Percentiles rank a stretch among this genome's conserved stretches.
Conservation (phyloP, 2,329 filamentous ascomycete genomes). For the Hymenoscyphus fructigenus region DNA sequence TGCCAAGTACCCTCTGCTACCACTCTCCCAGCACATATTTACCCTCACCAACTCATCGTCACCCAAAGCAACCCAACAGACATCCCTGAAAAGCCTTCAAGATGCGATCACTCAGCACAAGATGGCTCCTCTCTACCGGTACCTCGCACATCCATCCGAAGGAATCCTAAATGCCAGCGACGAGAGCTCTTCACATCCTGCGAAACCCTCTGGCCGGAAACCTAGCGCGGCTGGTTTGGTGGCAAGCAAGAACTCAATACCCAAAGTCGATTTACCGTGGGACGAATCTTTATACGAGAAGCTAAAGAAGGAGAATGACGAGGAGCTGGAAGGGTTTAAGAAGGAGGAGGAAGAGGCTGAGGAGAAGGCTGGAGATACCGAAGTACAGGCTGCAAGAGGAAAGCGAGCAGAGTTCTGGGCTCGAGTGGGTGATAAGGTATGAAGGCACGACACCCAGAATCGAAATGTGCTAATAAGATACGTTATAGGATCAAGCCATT, state of each 20-base stretch:
- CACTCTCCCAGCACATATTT: constrained; percentile 83
- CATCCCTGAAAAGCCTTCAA: constrained; percentile 71
- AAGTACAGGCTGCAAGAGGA: constrained; percentile 86
- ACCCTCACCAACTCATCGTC: constrained; percentile 79
- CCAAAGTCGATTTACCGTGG: constrained; percentile 75
- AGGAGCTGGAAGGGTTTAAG: constrained; percentile 72
- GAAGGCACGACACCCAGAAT: constrained; percentile 19
- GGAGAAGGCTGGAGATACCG: constrained; percentile 94
- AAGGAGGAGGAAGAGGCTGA: constrained; percentile 91
- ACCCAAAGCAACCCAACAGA: constrained; percentile 63
- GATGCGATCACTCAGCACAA: constrained; percentile 81
- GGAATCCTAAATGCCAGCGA: constrained; percentile 55
- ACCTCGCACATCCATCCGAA: constrained; percentile 75
- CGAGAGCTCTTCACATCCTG: constrained; percentile 44
- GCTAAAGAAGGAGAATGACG: constrained; percentile 74
- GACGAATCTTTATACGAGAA: constrained; percentile 83
- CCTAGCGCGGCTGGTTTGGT: constrained; percentile 73
- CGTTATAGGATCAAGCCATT: constrained; percentile 81
- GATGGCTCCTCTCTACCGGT: constrained; percentile 85
- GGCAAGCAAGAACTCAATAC: constrained; percentile 65
- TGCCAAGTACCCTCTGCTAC: constrained; percentile 79
- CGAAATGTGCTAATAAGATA: constrained; percentile 22
- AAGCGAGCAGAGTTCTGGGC: constrained; percentile 98
- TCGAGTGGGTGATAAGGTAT: constrained; percentile 90
- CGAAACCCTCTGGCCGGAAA: constrained; percentile 64